Evolutionary conservation across 169 alveolate genomes (phyloP), one percentile per base, ranked within the genome.

Genomic region (Babesia microti): DNA sequence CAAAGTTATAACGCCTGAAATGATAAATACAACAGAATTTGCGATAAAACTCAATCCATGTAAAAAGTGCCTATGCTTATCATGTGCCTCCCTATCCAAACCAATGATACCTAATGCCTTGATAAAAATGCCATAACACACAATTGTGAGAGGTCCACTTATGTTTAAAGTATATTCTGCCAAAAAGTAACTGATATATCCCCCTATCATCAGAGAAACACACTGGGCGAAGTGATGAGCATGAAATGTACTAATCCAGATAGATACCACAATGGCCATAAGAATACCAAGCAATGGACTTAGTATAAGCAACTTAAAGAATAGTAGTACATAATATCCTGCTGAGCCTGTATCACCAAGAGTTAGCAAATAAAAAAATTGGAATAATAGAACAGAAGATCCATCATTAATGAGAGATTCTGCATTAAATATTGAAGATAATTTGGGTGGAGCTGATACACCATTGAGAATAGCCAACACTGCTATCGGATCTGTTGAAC

Each of bases 401-500:
- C 91, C 91, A 47, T 84, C 91, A 59, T 84, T 84, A 34, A 84
- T 84, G 42, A 84, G 50, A 1, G 91, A 78, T 55, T 84, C 91
- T 19, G 85, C 87, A 40, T 84, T 83, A 50, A 84, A 81, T 72
- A 84, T 78, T 1, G 89, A 59, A 37, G 85, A 54, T 17, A 82
- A 63, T 45, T 81, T 82, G 2, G 74, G 72, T 0, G 89, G 88
- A 0, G 91, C 88, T 24, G 68, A 68, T 14, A 81, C 85, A 19
- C 76, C 85, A 12, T 61, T 65, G 18, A 84, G 75, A 15, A 84
- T 84, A 0, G 91, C 61, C 14, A 84, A 67, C 18, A 84, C 91
- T 2, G 91, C 91, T 11, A 84, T 87, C n/a, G 91, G 91, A 41
- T 84, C 91, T 0, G 91, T 84, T n/a, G 91, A 81, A 1, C 87